Evolutionary conservation across 306 rosid species (phyloP), one percentile per base, ranked within the genome.

Genomic region (Rosa multiflora): DNA sequence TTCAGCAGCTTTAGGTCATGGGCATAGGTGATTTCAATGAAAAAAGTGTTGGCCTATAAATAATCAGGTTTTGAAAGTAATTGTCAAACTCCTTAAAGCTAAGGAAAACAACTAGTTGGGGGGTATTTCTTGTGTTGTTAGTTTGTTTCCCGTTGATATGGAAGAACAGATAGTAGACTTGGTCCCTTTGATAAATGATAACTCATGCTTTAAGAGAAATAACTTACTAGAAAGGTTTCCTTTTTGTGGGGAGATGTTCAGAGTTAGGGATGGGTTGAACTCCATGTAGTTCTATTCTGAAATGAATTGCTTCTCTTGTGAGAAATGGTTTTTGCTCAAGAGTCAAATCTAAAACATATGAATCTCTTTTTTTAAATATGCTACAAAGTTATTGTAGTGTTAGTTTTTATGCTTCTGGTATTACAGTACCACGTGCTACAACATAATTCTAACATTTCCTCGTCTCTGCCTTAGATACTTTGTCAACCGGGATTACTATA

Each of bases 401-500:
- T 66, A 52, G 75, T 48, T n/a, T 74, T 40, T 7, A 13, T 55
- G 72, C 59, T 42, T 67, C 14, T 29, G 23, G 20, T 37, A 39
- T 70, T 43, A 72, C 8, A 72, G 8, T 21, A 44, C 73, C 73
- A 42, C 10, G 49, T 20, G 8, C 32, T 26, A 69, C 67, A 69
- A 64, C 80, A 51, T 70, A 62, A 37, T 77, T 52, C 80, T 52
- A 56, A 17, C 56, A 47, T 32, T 78, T 80, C 23, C 51, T 42
- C 70, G 72, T 77, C 78, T 73, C 73, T 79, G 53, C 82, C 86
- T 55, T 90, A 95, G 99, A 93, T 87, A 91, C 91, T 35, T 67
- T 85, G 76, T 82, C 93, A 58, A 93, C 99, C 2, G 99, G 99
- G 78, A 88, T 95, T 84, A 81, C 87, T 10, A 80, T 95, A 42